These are phyloP conservation scores for Pyrenula aspistea DNA, from an alignment of 495 filamentous ascomycete genomes.

Conservation along the genomic window DNA sequence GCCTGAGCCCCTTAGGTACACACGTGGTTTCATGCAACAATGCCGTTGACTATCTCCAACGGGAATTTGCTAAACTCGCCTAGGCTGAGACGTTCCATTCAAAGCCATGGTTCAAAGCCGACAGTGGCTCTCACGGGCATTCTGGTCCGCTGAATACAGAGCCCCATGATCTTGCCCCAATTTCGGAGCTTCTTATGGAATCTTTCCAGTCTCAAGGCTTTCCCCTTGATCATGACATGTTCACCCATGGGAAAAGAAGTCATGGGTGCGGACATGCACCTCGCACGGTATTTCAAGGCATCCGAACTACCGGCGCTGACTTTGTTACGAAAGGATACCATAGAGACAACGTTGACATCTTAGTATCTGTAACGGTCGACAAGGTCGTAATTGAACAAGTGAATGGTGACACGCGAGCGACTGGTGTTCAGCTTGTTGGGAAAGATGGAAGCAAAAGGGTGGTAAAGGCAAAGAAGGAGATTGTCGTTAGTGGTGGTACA, in stretches of 20 bases:
- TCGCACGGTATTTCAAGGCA: conserved; percentile 34
- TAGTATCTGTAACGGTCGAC: conserved; percentile 25
- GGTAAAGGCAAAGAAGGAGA: conserved; percentile 25
- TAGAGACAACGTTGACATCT: conserved; percentile 23
- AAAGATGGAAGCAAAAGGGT: conserved; percentile 21
- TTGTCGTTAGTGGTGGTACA: conserved; percentile 39
- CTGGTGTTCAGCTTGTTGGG: conserved; percentile 13
- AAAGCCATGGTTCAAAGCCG: conserved; percentile 29
- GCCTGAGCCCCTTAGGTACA: too few relatives aligned
- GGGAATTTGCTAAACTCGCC: background rate
- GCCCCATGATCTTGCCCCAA: conserved; percentile 36
- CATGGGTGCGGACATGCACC: conserved; percentile 40
- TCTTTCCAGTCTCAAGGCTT: conserved; percentile 33
- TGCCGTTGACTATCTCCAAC: too few relatives aligned
- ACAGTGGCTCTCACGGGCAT: conserved; percentile 25
- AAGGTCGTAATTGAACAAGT: conserved; percentile 14
- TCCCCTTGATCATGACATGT: conserved; percentile 35
- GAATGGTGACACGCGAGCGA: conserved; percentile 11
- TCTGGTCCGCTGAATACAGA: conserved; percentile 33
- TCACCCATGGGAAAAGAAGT: conserved; percentile 30
- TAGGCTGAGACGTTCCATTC: conserved; percentile 36
- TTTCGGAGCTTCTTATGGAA: conserved; percentile 31
- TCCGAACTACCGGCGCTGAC: conserved; percentile 35
- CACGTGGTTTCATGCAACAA: too few relatives aligned
- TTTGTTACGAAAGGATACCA: conserved; percentile 28